A percentile compares a stretch with the other conserved stretches of the same genome.
Conservation (phyloP, 2,329 filamentous ascomycete genomes). For the Ceratocystis papillata region DNA sequence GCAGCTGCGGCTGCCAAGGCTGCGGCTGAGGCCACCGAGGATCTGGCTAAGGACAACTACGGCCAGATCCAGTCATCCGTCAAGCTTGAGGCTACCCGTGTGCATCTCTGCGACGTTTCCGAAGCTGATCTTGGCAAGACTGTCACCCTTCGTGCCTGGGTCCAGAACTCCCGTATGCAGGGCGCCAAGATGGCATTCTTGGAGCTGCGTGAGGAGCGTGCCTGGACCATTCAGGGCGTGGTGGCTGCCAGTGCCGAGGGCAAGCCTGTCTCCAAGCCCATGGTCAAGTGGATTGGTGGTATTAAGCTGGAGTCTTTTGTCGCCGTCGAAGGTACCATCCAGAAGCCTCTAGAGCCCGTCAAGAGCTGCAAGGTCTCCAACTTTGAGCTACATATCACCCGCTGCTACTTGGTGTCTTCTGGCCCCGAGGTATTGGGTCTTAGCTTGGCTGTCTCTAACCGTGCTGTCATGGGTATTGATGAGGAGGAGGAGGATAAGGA, state of each 20-base stretch:
- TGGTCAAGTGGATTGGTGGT: constrained; percentile 82
- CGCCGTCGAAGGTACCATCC: constrained; percentile 65
- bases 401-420: constrained; percentile 65
- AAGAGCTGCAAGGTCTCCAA: constrained; percentile 73
- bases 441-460: constrained; percentile 46
- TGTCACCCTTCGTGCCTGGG: constrained; percentile 65
- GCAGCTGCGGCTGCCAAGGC: constrained; percentile 58
- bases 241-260: constrained; percentile 62
- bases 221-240: constrained; percentile 74
- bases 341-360: constrained; percentile 75
- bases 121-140: constrained; percentile 57
- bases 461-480: constrained; percentile 47
- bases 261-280: constrained; percentile 60
- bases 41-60: constrained; percentile 67
- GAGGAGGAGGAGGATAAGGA: constrained; percentile 40
- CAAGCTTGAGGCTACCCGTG: constrained; percentile 45
- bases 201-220: constrained; percentile 64
- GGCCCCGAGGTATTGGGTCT: constrained; percentile 49
- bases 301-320: constrained; percentile 74
- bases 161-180: constrained; percentile 81
- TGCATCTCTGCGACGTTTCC: constrained; percentile 52
- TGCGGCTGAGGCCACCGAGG: constrained; percentile 54
- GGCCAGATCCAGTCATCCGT: constrained; percentile 55
- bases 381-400: constrained; percentile 79
- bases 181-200: constrained; percentile 86